Conservation (phyloP, 305 asterid genomes). For the Solanum hybrid region DNA sequence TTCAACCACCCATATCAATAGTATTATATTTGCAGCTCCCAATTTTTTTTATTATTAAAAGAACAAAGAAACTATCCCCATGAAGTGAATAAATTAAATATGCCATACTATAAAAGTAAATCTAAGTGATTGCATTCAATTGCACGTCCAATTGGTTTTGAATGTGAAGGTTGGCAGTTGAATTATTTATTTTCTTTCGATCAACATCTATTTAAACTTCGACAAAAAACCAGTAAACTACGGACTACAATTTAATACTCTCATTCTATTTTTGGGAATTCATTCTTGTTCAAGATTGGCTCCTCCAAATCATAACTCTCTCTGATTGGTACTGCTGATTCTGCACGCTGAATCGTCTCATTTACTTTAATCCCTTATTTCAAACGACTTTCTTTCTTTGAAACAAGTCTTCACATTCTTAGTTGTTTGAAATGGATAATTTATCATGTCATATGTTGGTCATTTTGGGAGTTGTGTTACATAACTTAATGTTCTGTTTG, state of each 20-base stretch:
- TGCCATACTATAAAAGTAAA: conserved; percentile 4
- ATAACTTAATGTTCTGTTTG: conserved; percentile 11
- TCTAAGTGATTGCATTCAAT: conserved; percentile 13
- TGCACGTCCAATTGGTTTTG: not conserved
- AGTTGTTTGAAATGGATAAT: conserved; percentile 24
- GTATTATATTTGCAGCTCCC: not conserved
- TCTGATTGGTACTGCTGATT: not conserved
- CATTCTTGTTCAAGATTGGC: conserved; percentile 8
- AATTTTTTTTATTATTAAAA: not conserved
- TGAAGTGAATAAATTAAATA: conserved; percentile 18
- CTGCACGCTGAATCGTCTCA: not conserved
- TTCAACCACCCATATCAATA: not conserved
- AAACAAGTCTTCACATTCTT: not conserved
- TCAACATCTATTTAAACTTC: not conserved
- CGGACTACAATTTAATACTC: not conserved
- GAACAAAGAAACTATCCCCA: not conserved
- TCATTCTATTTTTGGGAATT: not conserved
- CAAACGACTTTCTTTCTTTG: not conserved
- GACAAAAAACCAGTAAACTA: not conserved
- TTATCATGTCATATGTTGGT: not conserved
- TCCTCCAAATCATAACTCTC: conserved; percentile 1
- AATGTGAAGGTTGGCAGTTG: conserved; percentile 25
- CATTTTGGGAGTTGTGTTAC: conserved; percentile 8
- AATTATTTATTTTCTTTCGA: not conserved
- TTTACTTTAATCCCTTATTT: not conserved